Evolutionary conservation across 768 basidiomycete genomes (phyloP).

Genomic region (Lactarius evosmus): DNA sequence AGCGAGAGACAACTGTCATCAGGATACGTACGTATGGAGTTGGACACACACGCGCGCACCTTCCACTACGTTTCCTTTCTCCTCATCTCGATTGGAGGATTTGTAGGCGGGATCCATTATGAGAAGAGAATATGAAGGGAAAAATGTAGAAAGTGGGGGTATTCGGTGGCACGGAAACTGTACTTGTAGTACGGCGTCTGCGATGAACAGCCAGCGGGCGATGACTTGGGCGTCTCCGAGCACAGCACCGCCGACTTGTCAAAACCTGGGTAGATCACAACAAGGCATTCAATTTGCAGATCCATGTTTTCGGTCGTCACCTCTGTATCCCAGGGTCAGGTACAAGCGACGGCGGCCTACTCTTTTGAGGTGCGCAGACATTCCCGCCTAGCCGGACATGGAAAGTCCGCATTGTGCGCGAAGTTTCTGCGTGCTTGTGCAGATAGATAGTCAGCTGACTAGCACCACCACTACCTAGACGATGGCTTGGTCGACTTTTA

Average conservation of each 20-base stretch:
- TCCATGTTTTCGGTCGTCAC: too few species aligned
- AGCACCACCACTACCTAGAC: too few species aligned
- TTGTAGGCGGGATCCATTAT: slow-evolving; percentile 9
- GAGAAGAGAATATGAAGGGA: neutral
- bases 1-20: neutral
- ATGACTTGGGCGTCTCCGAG: neutral
- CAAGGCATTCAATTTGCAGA: too few species aligned
- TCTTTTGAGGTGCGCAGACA: too few species aligned
- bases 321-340: too few species aligned
- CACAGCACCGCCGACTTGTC: neutral
- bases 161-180: neutral
- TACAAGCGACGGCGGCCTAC: too few species aligned
- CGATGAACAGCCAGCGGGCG: neutral
- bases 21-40: neutral
- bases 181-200: neutral
- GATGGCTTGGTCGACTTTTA: too few species aligned
- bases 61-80: slow-evolving; percentile 2
- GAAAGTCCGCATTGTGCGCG: too few species aligned
- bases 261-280: neutral
- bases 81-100: neutral
- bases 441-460: too few species aligned
- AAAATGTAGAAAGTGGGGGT: neutral
- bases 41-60: neutral
- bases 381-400: too few species aligned
- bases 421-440: too few species aligned